Percentiles rank a stretch among this genome's conserved stretches.
Conservation (phyloP, 768 basidiomycete genomes). For the Pulveroboletus sp. region DNA sequence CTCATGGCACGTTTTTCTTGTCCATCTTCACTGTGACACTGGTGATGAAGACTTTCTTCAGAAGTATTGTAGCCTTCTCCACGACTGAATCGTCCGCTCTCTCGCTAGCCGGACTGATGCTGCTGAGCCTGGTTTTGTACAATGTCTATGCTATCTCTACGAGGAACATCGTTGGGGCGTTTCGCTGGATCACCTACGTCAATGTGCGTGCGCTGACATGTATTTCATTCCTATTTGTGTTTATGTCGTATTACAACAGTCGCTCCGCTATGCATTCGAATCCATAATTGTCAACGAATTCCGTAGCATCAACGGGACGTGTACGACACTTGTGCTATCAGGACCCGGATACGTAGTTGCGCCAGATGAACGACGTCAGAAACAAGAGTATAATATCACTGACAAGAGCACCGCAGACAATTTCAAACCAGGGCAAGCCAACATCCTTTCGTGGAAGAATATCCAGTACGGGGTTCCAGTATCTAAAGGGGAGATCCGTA, state of each 20-base stretch:
- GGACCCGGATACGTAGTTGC: constrained; percentile 30
- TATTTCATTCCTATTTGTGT: constrained; percentile 29
- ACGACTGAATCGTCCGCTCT: constrained; percentile 47
- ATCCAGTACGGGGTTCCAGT: constrained; percentile 60
- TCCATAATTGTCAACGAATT: constrained; percentile 48
- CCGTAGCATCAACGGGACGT: constrained; percentile 32
- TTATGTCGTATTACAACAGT: constrained; percentile 28
- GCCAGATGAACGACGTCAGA: neutral
- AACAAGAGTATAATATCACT: too few relatives aligned
- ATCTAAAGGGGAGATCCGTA: constrained; percentile 33
- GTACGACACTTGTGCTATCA: constrained; percentile 29
- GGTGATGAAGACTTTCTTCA: constrained; percentile 73
- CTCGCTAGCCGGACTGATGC: constrained; percentile 28
- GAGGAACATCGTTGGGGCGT: constrained; percentile 1
- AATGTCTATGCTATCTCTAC: constrained; percentile 37
- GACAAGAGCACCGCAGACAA: too few relatives aligned
- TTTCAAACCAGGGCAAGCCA: constrained; percentile 27
- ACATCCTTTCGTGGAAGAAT: constrained; percentile 76
- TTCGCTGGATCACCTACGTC: constrained; percentile 18
- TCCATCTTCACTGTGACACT: constrained; percentile 50
- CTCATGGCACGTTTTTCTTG: constrained; percentile 52
- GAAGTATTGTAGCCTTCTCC: constrained; percentile 54
- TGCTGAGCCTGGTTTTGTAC: constrained; percentile 39
- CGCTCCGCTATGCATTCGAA: constrained; percentile 27
- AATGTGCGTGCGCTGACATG: constrained; percentile 32